Evolutionary conservation across 805 yeast species (phyloP).

Genomic region (Lachancea cidri): DNA sequence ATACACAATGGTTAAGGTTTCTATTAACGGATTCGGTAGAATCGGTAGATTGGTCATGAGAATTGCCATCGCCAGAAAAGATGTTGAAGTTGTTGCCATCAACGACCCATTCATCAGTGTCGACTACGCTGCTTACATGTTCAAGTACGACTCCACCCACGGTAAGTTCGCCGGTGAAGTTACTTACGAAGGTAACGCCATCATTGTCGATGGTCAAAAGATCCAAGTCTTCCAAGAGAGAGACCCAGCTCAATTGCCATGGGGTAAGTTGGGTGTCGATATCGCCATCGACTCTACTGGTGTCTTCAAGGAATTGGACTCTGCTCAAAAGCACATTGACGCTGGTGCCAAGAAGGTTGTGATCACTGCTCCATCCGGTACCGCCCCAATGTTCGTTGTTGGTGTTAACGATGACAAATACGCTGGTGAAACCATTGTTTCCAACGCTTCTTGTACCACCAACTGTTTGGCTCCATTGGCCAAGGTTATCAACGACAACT

Average conservation of each 20-base stretch:
- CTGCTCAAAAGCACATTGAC: slow-evolving; percentile 63
- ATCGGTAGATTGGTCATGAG: slow-evolving; percentile 65
- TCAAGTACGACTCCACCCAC: slow-evolving; percentile 71
- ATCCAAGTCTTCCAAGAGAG: slow-evolving; percentile 54
- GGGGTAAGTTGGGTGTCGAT: slow-evolving; percentile 60
- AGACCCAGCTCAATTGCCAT: slow-evolving; percentile 64
- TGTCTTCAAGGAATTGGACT: slow-evolving; percentile 60
- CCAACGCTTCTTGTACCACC: slow-evolving; percentile 72
- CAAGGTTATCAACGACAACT: slow-evolving; percentile 58
- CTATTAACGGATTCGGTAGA: slow-evolving; percentile 72
- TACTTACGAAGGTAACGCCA: slow-evolving; percentile 43
- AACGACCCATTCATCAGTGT: slow-evolving; percentile 65
- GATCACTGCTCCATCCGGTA: slow-evolving; percentile 66
- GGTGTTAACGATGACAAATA: slow-evolving; percentile 64
- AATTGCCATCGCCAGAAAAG: slow-evolving; percentile 50
- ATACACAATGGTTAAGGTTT: slow-evolving; percentile 37
- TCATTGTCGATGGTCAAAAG: slow-evolving; percentile 49
- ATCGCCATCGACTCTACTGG: slow-evolving; percentile 69
- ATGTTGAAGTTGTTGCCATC: slow-evolving; percentile 56
- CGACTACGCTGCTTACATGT: slow-evolving; percentile 69
- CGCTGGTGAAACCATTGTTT: slow-evolving; percentile 53
- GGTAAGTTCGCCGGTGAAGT: slow-evolving; percentile 60
- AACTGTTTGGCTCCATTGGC: slow-evolving; percentile 73
- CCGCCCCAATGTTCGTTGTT: slow-evolving; percentile 69
- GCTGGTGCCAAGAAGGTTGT: slow-evolving; percentile 73